Base-by-base conservation (phyloP, 352 stramenopile species). In the Phytophthora tubulina region DNA sequence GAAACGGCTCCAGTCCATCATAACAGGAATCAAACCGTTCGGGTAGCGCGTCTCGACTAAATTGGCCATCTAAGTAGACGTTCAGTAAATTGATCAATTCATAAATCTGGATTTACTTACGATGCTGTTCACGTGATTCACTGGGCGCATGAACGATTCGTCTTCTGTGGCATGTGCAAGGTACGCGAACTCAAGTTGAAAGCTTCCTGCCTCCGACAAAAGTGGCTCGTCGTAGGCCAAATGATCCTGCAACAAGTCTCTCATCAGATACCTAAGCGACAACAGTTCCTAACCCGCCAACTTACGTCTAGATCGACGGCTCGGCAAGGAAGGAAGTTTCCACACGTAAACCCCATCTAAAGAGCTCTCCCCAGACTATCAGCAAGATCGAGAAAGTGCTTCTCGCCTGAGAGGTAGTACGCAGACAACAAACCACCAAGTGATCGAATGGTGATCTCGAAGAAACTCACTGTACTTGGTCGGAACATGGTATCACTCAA, bases 111-210 rank as follows among this genome's bases (percentile, higher is more conserved):
- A 54, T 15, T 11, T n/a, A 70, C 76, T 54, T 62, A 89, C 78
- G 21, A 73, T 63, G 21, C 56, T 75, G 58, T 89, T 91, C 2
- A 92, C 65, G 38, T 71, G 63, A 13, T 81, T 73, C 31, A 89
- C 72, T 6, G 65, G 66, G 4, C 78, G 51, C 14, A 74, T 39
- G 52, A 88, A 92, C 1, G 53, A 69, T 0, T 66, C 52, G 38
- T 88, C 73, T 13, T 71, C 45, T 0, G 80, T 90, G 2, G 76
- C 52, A 9, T 80, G 59, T 6, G 73, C 54, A 1, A 94, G 55
- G 45, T 88, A 92, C 27, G 57, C 57, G 58, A 92, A 93, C 57
- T 94, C 87, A 15, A 94, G 76, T 52, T 91, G 83, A 63, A 94
- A 90, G 0, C 75, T 89, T 11, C 63, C 70, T 6, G 77, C 76